Conservation (phyloP, 768 basidiomycete genomes). For the Pleurotus sapidus region DNA sequence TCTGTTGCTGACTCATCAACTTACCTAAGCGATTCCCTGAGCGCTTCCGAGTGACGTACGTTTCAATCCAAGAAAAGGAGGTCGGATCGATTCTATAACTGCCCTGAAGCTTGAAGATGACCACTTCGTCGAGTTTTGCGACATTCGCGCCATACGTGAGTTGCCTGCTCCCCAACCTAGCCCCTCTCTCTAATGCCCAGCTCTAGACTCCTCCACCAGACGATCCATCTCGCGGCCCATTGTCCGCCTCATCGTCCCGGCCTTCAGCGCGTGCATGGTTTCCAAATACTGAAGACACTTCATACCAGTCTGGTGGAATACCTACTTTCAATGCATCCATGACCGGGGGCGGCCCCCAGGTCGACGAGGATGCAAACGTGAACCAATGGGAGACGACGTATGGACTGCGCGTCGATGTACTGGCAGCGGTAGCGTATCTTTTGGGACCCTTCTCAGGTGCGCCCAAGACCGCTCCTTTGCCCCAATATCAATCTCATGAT, state of each 20-base stretch:
- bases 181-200: constrained; percentile 4
- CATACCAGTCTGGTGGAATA: constrained; percentile 71
- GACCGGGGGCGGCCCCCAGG: constrained; percentile 29
- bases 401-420: constrained; percentile 63
- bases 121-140: constrained; percentile 36
- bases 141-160: constrained; percentile 66
- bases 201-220: constrained; percentile 57
- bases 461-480: constrained; percentile 16
- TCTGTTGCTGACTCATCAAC: too few relatives aligned
- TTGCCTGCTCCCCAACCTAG: neutral
- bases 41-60: too few relatives aligned
- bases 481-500: neutral
- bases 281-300: constrained; percentile 31
- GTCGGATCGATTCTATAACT: too few relatives aligned
- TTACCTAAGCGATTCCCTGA: too few relatives aligned
- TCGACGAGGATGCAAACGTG: constrained; percentile 37
- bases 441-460: constrained; percentile 72
- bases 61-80: too few relatives aligned
- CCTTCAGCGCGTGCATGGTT: constrained; percentile 49
- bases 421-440: constrained; percentile 63
- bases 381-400: constrained; percentile 73
- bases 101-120: constrained; percentile 18
- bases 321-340: constrained; percentile 52
- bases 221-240: constrained; percentile 31
- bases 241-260: constrained; percentile 22